Base-by-base conservation (phyloP, 2,329 filamentous ascomycete genomes). In the Aspergillus aculeatus region DNA sequence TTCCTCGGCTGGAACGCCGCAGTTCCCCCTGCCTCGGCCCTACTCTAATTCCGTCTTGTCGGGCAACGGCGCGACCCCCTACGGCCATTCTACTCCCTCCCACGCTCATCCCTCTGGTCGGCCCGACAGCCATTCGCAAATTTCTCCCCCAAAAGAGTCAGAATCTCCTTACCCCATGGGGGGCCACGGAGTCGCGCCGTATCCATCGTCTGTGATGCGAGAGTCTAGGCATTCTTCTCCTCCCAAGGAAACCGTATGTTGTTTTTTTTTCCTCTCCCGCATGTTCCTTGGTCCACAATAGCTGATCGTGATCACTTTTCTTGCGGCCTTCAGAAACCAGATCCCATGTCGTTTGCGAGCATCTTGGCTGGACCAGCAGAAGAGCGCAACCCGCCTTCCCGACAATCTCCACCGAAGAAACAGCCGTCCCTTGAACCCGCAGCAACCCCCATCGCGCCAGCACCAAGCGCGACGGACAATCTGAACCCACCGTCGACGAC, bases 301-400 rank as follows among this genome's bases (percentile, higher is more conserved):
- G 31, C 51, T 41, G 16, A 50, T 38, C 38, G 1, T 35, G 23
- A 47, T 57, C 16, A 21, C 50, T 41, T 55, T 32, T 47, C 50
- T 59, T 59, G 7, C 56, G 29, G 9, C 47, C 52, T 65, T 38
- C 74, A 92, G 85, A 89, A 89, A 53, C 85, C 89, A 60, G 90
- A 96, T 73, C 90, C 93, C 56, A 97, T 97, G 93, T 95, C 93
- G 5, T 95, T 98, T 71, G 95, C 92, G 66, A 97, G 93, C 73
- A 96, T 98, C 61, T 87, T 98, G 48, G 94, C 92, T 4, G 92
- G 86, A 66, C 84, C 90, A 57, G 88, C 92, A 58, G 87, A 89
- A 56, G 82, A 85, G 16, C 75, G 71, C 64, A 49, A 19, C 16
- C 38, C 38, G 38, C 38, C 38, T 16, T 9, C 38, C 38, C 14